Evolutionary conservation across 179 eudicot species (phyloP).

Genomic region (Sideroxylon spinosum): DNA sequence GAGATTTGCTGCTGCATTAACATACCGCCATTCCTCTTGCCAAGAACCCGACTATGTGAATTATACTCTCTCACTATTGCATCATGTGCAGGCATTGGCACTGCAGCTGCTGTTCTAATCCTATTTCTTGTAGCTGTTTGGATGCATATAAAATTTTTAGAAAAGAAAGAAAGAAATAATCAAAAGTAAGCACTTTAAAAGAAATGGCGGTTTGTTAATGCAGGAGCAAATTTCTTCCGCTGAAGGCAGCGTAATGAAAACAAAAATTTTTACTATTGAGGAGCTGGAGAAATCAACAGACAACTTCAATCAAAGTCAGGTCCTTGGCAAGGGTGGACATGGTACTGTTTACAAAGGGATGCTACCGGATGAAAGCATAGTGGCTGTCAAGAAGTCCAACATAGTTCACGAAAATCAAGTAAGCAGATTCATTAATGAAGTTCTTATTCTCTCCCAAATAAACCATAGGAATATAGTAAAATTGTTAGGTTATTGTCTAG

Average conservation of each 20-base stretch:
- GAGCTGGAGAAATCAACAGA: slow-evolving; percentile 26
- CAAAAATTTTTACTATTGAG: background rate
- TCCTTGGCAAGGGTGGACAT: slow-evolving; percentile 66
- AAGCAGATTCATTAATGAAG: slow-evolving; percentile 17
- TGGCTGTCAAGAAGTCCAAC: slow-evolving; percentile 17
- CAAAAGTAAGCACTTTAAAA: slow-evolving; percentile 12
- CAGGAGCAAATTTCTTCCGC: slow-evolving; percentile 11
- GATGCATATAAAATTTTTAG: background rate
- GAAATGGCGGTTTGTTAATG: slow-evolving; percentile 20
- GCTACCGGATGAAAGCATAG: slow-evolving; percentile 8
- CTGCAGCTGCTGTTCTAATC: background rate
- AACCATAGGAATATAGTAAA: slow-evolving; percentile 23
- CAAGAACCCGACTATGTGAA: background rate
- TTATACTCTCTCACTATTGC: background rate
- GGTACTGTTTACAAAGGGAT: slow-evolving; percentile 27
- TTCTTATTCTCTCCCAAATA: slow-evolving; percentile 17
- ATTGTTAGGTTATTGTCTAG: slow-evolving; percentile 17
- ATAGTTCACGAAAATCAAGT: slow-evolving; percentile 2
- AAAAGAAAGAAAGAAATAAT: background rate
- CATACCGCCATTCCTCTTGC: slow-evolving; percentile 21
- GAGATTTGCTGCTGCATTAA: slow-evolving; percentile 16
- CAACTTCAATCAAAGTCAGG: slow-evolving; percentile 6
- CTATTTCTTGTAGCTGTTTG: background rate
- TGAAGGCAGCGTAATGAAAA: background rate
- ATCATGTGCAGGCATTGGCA: background rate